Evolutionary conservation across 495 filamentous ascomycete species (phyloP), one percentile per base, ranked within the genome.

Genomic region (Neurospora sp.): DNA sequence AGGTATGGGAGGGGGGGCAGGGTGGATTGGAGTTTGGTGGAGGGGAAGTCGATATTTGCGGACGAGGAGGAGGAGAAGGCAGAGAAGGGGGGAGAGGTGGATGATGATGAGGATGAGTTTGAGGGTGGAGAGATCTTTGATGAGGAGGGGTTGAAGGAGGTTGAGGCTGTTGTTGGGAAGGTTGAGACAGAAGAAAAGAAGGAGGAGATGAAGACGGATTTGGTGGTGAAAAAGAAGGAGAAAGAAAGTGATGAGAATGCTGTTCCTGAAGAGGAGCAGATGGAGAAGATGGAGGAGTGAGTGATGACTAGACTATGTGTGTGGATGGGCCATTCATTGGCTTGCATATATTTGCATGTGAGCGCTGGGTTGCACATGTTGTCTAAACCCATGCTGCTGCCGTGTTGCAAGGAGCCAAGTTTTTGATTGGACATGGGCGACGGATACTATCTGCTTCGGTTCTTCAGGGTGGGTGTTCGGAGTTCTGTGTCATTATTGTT

Each of bases 11-110:
- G 85, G 40, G 91, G 89, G 6, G 89, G 87, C n/a, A 85, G 87
- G 76, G 94, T 99, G 78, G 90, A 98, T 80, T 99, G 96, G 96
- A 88, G 89, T 81, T 80, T 99, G 14, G 66, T 70, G 12, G 76
- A 78, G 69, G 78, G 75, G 59, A 27, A 27, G 27, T 27, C 27
- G 27, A 0, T 27, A 27, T 27, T 27, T 27, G 27, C 27, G 27
- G 27, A 27, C 27, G 27, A 27, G 0, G 27, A 38, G 70, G 31
- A 74, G 31, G 73, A 53, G 42, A 40, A 10, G 68, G 61, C 0
- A 2, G 2, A 69, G 44, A 71, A 14, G 69, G 44, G 3, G 27
- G 27, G 27, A 27, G 27, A 2, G 71, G 46, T 42, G 73, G 73
- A 11, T 0, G 73, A 71, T 7, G 75, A 75, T 22, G 72, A 40